Percentiles rank a stretch among this genome's conserved stretches.
phyloP scores from a whole-genome alignment of 2,329 filamentous ascomycete genomes.

The Aspergillus eucalypticola region DNA sequence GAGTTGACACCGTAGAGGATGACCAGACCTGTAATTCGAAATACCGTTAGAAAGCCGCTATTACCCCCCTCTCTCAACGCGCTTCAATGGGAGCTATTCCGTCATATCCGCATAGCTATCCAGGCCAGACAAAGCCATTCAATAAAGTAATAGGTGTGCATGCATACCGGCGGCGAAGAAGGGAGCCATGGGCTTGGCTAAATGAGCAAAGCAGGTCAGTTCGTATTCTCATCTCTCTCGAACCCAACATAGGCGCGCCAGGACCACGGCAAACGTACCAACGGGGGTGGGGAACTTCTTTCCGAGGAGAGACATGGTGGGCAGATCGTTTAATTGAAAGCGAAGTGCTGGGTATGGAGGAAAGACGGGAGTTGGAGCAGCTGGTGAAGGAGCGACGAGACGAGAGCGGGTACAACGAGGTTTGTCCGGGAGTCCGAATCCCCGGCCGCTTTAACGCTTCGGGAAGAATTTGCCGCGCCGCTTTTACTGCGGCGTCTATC shows the following conservation, averaged over 20 bases:
- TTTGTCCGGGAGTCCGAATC: conserved; percentile 36
- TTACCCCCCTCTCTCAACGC: neutral
- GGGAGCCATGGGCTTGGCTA: conserved; percentile 86
- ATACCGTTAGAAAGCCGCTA: conserved; percentile 27
- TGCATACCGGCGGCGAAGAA: conserved; percentile 92
- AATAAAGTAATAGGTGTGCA: neutral
- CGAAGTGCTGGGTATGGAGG: conserved; percentile 28
- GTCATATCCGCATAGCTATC: neutral
- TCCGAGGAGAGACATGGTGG: conserved; percentile 74
- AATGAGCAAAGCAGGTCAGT: conserved; percentile 34
- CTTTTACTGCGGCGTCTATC: conserved; percentile 29
- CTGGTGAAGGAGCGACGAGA: conserved; percentile 31
- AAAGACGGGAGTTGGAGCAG: conserved; percentile 26
- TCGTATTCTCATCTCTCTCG: conserved; percentile 18
- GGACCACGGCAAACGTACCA: conserved; percentile 57
- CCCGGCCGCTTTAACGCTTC: conserved; percentile 27
- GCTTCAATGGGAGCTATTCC: neutral
- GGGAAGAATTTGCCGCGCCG: conserved; percentile 23
- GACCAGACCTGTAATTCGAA: conserved; percentile 64
- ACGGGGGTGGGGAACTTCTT: conserved; percentile 82
- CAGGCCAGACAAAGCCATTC: neutral
- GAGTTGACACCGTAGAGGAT: conserved; percentile 92
- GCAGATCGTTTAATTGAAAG: conserved; percentile 38
- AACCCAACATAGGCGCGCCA: neutral
- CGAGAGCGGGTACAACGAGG: conserved; percentile 40